Conservation (phyloP, 2,329 filamentous ascomycete genomes). For the Trichoderma sp. region DNA sequence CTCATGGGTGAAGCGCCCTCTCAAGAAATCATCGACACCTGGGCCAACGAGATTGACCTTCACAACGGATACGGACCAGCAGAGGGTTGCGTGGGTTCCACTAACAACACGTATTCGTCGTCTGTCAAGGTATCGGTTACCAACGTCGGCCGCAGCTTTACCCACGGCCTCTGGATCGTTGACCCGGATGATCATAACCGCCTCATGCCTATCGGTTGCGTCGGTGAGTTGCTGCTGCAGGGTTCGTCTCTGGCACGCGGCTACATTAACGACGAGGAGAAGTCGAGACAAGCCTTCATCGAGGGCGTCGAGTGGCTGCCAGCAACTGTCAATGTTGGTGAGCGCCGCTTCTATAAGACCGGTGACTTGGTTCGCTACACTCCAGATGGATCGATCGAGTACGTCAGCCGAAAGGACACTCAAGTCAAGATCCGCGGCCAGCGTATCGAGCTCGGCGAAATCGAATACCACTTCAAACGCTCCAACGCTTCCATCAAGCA, state of each 20-base stretch:
- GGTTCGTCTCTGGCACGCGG: conserved; percentile 31
- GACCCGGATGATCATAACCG: conserved; percentile 30
- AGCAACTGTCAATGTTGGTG: neutral
- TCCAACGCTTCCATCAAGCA: neutral
- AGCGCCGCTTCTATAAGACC: conserved; percentile 27
- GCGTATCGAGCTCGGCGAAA: conserved; percentile 25
- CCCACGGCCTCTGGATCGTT: conserved; percentile 32
- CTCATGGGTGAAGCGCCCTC: conserved; percentile 34
- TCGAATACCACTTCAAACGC: conserved; percentile 18
- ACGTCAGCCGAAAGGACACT: conserved; percentile 20
- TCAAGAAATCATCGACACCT: conserved; percentile 35
- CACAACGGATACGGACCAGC: conserved; percentile 32
- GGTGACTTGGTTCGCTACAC: conserved; percentile 26
- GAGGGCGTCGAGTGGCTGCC: conserved; percentile 11
- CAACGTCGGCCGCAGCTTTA: conserved; percentile 16
- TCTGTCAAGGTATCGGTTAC: neutral
- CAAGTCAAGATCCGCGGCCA: conserved; percentile 27
- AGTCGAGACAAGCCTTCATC: conserved; percentile 31
- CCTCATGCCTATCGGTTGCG: conserved; percentile 32
- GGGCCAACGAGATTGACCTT: conserved; percentile 26
- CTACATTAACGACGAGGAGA: conserved; percentile 33
- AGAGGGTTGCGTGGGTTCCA: conserved; percentile 22
- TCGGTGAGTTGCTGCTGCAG: conserved; percentile 35
- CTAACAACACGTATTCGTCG: neutral
- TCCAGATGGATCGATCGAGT: conserved; percentile 12